phyloP scores from a whole-genome alignment of 192 early-diverging fungal genomes.

The Backusella morwellensis region DNA sequence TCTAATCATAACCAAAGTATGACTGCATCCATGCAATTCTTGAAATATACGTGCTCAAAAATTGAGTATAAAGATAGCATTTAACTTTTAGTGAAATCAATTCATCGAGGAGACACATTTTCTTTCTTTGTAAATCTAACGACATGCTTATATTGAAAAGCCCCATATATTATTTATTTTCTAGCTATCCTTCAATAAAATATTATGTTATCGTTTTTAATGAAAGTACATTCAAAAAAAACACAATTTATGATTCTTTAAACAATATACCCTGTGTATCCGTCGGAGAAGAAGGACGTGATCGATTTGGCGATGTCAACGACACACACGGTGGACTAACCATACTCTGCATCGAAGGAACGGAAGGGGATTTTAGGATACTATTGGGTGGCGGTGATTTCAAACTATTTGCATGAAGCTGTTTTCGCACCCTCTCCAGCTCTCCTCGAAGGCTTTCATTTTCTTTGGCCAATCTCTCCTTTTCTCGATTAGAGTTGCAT shows the following conservation, averaged over 20 bases:
- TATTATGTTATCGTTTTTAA: too few species aligned
- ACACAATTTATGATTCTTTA: background rate
- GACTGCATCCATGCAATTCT: too few species aligned
- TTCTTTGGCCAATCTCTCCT: conserved; percentile 14
- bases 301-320: background rate
- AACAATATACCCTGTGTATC: background rate
- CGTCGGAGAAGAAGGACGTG: background rate
- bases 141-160: too few species aligned
- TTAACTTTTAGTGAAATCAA: too few species aligned
- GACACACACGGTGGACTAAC: background rate
- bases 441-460: conserved; percentile 15
- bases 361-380: background rate
- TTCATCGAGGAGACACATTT: too few species aligned
- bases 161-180: too few species aligned
- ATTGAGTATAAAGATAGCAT: too few species aligned
- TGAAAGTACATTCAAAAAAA: too few species aligned
- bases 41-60: too few species aligned
- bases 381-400: background rate
- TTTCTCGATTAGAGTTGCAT: conserved; percentile 3
- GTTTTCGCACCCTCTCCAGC: conserved; percentile 5
- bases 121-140: too few species aligned
- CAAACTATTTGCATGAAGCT: background rate
- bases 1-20: too few species aligned
- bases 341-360: background rate
- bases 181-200: too few species aligned